These are phyloP conservation scores for Brassica napus DNA, from an alignment of 345 rosid genomes.

Conservation along the genomic window DNA sequence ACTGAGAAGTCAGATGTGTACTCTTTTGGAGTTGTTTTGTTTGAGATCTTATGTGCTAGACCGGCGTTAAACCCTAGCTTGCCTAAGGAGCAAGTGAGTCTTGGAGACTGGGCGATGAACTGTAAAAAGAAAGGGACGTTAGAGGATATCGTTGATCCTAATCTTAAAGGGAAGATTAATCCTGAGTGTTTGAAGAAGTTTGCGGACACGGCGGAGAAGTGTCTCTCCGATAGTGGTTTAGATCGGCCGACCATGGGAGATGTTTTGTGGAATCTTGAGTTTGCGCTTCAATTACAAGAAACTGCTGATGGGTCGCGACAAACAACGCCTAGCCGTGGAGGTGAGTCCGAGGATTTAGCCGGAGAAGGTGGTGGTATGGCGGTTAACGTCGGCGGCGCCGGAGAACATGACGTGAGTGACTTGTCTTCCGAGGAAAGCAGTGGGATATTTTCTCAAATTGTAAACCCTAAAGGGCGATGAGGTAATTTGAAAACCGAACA, in stretches of 20 bases:
- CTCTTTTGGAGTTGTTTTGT: slow-evolving; percentile 87
- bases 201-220: slow-evolving; percentile 68
- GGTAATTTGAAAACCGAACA: neutral
- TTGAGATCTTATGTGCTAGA: slow-evolving; percentile 72
- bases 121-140: slow-evolving; percentile 56
- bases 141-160: slow-evolving; percentile 67
- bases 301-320: slow-evolving; percentile 40
- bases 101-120: slow-evolving; percentile 77
- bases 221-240: slow-evolving; percentile 58
- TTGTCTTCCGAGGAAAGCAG: slow-evolving; percentile 38
- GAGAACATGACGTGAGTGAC: slow-evolving; percentile 39
- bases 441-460: slow-evolving; percentile 61
- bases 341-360: slow-evolving; percentile 9
- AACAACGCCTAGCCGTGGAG: slow-evolving; percentile 18
- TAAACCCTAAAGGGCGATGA: slow-evolving; percentile 64
- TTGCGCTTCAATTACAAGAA: slow-evolving; percentile 60
- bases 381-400: slow-evolving; percentile 27
- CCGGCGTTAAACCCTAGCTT: slow-evolving; percentile 73
- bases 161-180: slow-evolving; percentile 50
- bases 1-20: slow-evolving; percentile 88
- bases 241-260: slow-evolving; percentile 87
- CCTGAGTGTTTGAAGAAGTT: slow-evolving; percentile 65
- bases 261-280: slow-evolving; percentile 78
- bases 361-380: slow-evolving; percentile 12
- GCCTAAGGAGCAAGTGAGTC: slow-evolving; percentile 78